phyloP scores from a whole-genome alignment of 1,284 basidiomycete genomes.

The Schizophyllum amplum region DNA sequence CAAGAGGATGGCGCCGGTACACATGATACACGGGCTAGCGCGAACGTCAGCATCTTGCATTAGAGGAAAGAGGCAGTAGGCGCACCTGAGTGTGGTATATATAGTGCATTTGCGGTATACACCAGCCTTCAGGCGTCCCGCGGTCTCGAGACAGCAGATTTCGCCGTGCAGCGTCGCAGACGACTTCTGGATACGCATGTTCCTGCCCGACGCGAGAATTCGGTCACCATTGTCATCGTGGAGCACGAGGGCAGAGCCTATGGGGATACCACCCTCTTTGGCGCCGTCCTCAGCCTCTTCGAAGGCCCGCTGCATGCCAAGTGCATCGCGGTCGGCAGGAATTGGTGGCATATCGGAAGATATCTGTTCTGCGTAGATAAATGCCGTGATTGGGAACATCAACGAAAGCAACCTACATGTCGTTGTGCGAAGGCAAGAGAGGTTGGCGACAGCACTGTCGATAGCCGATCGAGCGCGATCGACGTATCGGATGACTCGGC shows the following conservation, averaged over 20 bases:
- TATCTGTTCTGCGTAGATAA: too few relatives aligned
- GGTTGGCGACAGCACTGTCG: too few relatives aligned
- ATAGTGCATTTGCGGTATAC: slow-evolving; percentile 41
- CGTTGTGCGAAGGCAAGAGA: too few relatives aligned
- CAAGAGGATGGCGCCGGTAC: slow-evolving; percentile 49
- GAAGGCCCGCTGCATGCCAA: slow-evolving; percentile 22
- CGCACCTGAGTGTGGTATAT: slow-evolving; percentile 44
- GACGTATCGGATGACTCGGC: background rate
- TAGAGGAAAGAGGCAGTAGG: background rate
- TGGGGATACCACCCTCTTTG: slow-evolving; percentile 48
- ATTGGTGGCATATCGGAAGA: background rate
- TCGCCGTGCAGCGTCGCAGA: slow-evolving; percentile 51
- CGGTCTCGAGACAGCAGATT: slow-evolving; percentile 42
- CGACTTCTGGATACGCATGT: slow-evolving; percentile 43
- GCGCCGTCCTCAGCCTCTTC: slow-evolving; percentile 35
- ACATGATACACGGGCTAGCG: slow-evolving; percentile 52
- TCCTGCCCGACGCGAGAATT: slow-evolving; percentile 38
- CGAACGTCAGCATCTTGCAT: slow-evolving; percentile 3
- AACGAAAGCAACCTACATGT: too few relatives aligned
- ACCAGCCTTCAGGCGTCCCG: slow-evolving; percentile 33
- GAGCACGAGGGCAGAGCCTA: slow-evolving; percentile 41
- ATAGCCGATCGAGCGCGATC: background rate
- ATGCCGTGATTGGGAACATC: too few relatives aligned
- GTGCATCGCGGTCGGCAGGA: background rate
- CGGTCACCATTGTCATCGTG: slow-evolving; percentile 21